These are phyloP conservation scores for Sporothrix humicola DNA, from an alignment of 2,329 filamentous ascomycete genomes.

Conservation along the genomic window DNA sequence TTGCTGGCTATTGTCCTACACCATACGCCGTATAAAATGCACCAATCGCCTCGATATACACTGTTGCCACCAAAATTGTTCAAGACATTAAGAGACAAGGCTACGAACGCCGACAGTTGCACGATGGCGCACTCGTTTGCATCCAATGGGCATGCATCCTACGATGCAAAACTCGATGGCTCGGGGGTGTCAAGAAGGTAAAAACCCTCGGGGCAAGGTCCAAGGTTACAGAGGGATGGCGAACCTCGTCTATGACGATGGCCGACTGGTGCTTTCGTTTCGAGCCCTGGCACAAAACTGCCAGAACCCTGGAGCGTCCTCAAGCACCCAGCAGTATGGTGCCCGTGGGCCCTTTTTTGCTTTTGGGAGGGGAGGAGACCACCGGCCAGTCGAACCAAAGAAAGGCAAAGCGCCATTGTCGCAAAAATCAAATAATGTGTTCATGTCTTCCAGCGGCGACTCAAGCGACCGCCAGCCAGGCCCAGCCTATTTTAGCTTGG, in stretches of 20 bases:
- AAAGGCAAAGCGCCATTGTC: neutral
- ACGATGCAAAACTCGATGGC: neutral
- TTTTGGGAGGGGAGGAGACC: neutral
- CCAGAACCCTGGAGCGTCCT: neutral
- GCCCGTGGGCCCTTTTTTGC: neutral
- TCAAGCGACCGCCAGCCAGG: neutral
- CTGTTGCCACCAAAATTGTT: neutral
- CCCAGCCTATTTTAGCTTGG: slow-evolving; percentile 6
- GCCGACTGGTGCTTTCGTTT: neutral
- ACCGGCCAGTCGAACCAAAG: neutral
- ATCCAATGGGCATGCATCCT: neutral
- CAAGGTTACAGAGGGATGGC: neutral
- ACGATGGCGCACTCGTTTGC: neutral
- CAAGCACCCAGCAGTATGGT: neutral
- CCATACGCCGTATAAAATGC: neutral
- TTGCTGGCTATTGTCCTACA: neutral
- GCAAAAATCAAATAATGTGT: neutral
- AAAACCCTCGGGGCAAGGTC: neutral
- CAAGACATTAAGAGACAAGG: neutral
- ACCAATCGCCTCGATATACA: neutral
- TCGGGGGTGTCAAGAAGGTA: neutral
- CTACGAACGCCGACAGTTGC: neutral
- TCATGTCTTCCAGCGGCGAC: no score
- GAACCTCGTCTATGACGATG: neutral
- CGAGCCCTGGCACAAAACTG: neutral